phyloP scores from a whole-genome alignment of 345 rosid genomes.

The Salix koriyanagi region DNA sequence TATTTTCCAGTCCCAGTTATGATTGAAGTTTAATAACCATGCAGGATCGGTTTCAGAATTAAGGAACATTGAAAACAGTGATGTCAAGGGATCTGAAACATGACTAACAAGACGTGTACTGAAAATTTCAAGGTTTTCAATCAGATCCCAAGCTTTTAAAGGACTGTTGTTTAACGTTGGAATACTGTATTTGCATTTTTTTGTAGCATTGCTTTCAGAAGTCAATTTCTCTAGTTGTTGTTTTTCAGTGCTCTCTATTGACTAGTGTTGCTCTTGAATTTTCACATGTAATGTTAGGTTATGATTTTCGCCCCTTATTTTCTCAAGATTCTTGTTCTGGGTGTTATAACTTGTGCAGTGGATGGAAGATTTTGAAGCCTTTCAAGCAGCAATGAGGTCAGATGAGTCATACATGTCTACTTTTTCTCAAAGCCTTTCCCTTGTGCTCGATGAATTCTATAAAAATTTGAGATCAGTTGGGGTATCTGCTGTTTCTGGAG shows the following conservation, averaged over 20 bases:
- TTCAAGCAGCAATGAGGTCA: slow-evolving; percentile 58
- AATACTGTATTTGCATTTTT: neutral
- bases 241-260: neutral
- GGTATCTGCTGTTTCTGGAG: slow-evolving; percentile 77
- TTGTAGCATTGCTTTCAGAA: neutral
- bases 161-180: neutral
- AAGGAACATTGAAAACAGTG: neutral
- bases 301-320: neutral
- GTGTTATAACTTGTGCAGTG: slow-evolving; percentile 39
- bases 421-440: slow-evolving; percentile 62
- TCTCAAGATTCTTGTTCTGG: neutral
- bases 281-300: neutral
- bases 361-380: slow-evolving; percentile 80
- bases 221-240: neutral
- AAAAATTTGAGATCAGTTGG: slow-evolving; percentile 65
- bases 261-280: neutral
- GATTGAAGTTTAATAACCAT: neutral
- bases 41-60: neutral
- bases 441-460: slow-evolving; percentile 66
- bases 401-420: slow-evolving; percentile 62
- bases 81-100: neutral
- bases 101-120: neutral
- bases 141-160: neutral
- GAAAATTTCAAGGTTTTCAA: neutral
- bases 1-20: neutral